Percentiles rank a stretch among this genome's conserved stretches.
Conservation (phyloP, 148 eudicot genomes). For the Tetragonia tetragonoides region DNA sequence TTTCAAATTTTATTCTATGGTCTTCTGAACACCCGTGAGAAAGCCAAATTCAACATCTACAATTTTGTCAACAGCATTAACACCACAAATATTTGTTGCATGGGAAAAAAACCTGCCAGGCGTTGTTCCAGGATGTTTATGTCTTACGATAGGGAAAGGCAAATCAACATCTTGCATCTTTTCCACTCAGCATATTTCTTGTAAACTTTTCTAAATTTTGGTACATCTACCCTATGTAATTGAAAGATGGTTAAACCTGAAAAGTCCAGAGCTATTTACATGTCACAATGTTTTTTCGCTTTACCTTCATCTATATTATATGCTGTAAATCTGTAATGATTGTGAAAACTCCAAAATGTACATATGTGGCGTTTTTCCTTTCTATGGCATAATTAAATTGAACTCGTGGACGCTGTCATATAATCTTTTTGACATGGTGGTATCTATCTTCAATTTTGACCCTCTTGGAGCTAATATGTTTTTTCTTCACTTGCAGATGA, state of each 20-base stretch:
- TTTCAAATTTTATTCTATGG: too few species aligned
- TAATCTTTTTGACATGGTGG: not conserved
- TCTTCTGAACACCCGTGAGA: too few species aligned
- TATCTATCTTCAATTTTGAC: not conserved
- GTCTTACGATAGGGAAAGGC: not conserved
- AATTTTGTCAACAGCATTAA: not conserved
- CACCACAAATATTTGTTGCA: not conserved
- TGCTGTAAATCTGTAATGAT: not conserved
- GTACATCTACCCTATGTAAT: not conserved
- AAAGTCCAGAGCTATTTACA: not conserved
- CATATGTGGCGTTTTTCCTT: not conserved
- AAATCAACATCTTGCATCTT: conserved; percentile 2
- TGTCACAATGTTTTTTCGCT: too few species aligned
- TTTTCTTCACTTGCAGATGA: conserved; percentile 37
- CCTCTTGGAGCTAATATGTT: not conserved
- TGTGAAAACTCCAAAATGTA: not conserved
- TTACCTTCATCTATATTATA: not conserved
- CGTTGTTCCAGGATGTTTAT: not conserved
- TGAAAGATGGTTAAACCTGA: not conserved
- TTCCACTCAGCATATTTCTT: not conserved
- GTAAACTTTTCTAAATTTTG: not conserved
- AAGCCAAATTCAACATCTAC: too few species aligned
- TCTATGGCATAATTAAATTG: not conserved
- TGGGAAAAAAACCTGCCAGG: not conserved
- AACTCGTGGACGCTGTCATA: not conserved